phyloP scores from a whole-genome alignment of 768 basidiomycete genomes.

The Krasilnikovozyma curviuscula region DNA sequence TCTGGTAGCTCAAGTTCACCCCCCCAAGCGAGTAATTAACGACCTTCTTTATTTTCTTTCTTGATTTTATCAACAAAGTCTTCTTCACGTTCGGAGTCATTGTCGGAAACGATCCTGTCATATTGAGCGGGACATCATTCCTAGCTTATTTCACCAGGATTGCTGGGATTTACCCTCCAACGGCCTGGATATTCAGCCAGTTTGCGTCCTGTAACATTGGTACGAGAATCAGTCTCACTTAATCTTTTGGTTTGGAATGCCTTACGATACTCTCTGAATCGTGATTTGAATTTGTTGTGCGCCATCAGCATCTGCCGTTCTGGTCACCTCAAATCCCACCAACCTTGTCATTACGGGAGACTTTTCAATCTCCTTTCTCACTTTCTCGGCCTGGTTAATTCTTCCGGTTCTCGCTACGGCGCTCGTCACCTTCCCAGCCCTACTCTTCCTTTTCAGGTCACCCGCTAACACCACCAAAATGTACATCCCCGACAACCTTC shows the following conservation, averaged over 20 bases:
- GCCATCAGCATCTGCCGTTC: background rate
- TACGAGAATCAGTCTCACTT: too few relatives aligned
- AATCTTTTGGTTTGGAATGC: too few relatives aligned
- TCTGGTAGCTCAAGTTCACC: slow-evolving; percentile 79
- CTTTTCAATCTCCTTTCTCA: slow-evolving; percentile 52
- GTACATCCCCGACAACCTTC: slow-evolving; percentile 9
- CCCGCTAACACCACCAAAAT: slow-evolving; percentile 11
- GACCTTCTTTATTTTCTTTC: slow-evolving; percentile 19
- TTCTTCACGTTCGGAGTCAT: background rate
- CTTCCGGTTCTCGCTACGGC: slow-evolving; percentile 55
- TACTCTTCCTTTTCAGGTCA: slow-evolving; percentile 20
- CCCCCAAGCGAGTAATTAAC: too few relatives aligned
- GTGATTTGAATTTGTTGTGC: too few relatives aligned
- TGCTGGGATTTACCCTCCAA: slow-evolving; percentile 30
- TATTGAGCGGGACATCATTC: slow-evolving; percentile 78
- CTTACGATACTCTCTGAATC: too few relatives aligned
- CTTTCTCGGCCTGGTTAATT: slow-evolving; percentile 64
- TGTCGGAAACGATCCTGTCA: slow-evolving; percentile 51
- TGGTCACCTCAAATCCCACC: slow-evolving; percentile 46
- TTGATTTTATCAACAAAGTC: background rate
- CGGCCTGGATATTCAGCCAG: slow-evolving; percentile 31
- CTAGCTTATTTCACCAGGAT: slow-evolving; percentile 61
- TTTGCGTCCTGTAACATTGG: slow-evolving; percentile 27
- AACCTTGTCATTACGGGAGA: slow-evolving; percentile 50
- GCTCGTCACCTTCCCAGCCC: slow-evolving; percentile 36